These are phyloP conservation scores for Suillus luteus DNA, from an alignment of 768 basidiomycete genomes.

Conservation along the genomic window DNA sequence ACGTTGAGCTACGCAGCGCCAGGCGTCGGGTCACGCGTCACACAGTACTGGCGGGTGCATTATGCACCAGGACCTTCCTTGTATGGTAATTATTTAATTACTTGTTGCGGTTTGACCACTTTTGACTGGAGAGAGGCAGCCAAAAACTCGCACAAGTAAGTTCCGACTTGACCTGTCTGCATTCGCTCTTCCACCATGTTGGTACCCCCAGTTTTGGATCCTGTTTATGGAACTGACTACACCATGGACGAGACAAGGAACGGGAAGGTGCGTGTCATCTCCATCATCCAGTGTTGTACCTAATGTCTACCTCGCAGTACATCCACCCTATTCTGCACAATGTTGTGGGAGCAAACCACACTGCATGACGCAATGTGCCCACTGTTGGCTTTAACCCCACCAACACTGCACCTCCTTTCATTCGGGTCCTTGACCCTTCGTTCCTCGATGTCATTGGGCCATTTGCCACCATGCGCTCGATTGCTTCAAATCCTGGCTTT, in stretches of 20 bases:
- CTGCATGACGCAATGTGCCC: conserved; percentile 7
- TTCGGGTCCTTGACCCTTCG: too few relatives aligned
- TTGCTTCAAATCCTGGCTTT: too few relatives aligned
- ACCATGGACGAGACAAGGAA: conserved; percentile 37
- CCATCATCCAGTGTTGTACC: conserved; percentile 4
- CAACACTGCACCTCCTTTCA: too few relatives aligned
- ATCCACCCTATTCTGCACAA: too few relatives aligned
- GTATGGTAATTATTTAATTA: not conserved
- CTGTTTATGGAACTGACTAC: conserved; percentile 38
- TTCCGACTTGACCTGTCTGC: conserved; percentile 32
- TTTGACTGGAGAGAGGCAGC: conserved; percentile 56
- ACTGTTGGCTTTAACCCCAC: too few relatives aligned
- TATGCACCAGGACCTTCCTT: not conserved
- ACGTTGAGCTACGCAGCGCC: not conserved
- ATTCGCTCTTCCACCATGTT: conserved; percentile 37
- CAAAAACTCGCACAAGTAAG: conserved; percentile 87
- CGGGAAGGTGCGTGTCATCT: conserved; percentile 60
- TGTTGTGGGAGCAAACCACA: too few relatives aligned
- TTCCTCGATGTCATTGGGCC: too few relatives aligned
- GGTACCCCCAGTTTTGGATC: conserved; percentile 31
- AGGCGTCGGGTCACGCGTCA: not conserved
- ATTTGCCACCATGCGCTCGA: too few relatives aligned
- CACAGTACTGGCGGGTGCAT: not conserved
- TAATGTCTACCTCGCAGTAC: conserved; percentile 23
- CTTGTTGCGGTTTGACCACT: too few relatives aligned